Percentiles rank a stretch among this genome's conserved stretches.
Conservation (phyloP, 1,284 basidiomycete species). For the Trametes polyzona region DNA sequence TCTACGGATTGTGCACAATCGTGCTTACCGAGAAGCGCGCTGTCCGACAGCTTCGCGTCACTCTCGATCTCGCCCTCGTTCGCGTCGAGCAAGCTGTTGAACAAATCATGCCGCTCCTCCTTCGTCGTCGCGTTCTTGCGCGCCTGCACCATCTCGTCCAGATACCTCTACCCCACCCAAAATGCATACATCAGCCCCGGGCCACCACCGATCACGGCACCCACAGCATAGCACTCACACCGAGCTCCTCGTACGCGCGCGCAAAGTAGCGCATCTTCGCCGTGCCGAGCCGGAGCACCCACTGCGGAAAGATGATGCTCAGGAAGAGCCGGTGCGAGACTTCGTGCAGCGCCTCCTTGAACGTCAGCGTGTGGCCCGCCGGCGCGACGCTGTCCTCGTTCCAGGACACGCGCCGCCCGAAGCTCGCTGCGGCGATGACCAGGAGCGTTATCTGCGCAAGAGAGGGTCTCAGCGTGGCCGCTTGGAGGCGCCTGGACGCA, state of each 20-base stretch:
- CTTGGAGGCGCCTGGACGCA: background rate
- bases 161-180: conserved; percentile 48
- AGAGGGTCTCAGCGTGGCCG: background rate
- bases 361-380: conserved; percentile 54
- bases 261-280: conserved; percentile 40
- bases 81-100: conserved; percentile 57
- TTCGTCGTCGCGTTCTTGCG: conserved; percentile 44
- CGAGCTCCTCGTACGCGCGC: conserved; percentile 52
- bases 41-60: conserved; percentile 44
- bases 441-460: conserved; percentile 54
- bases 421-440: conserved; percentile 61
- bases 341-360: conserved; percentile 55
- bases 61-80: conserved; percentile 42
- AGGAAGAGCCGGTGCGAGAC: conserved; percentile 49
- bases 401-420: conserved; percentile 58
- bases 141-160: conserved; percentile 58
- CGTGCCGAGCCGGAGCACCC: conserved; percentile 44
- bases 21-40: conserved; percentile 52
- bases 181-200: background rate
- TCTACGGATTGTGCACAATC: background rate
- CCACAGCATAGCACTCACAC: conserved; percentile 37
- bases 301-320: conserved; percentile 49
- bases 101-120: conserved; percentile 54
- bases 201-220: background rate
- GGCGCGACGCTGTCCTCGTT: conserved; percentile 46